Conservation (phyloP, 306 rosid genomes). For the Astragalus membranaceus region DNA sequence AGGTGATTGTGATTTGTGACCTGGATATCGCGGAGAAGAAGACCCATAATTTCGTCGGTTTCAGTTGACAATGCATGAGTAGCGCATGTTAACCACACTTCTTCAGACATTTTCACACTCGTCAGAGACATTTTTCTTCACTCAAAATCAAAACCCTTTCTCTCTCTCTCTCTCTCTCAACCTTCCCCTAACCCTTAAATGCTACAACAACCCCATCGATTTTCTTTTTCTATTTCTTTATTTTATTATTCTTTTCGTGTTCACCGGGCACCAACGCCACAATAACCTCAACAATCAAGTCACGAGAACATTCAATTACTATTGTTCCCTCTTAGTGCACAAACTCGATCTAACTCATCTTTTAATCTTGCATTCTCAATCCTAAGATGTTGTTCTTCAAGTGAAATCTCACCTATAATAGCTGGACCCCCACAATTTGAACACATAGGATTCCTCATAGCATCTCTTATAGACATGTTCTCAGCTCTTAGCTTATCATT, state of each 20-base stretch:
- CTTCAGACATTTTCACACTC: conserved; percentile 84
- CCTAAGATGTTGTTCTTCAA: conserved; percentile 87
- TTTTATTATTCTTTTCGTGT: no score
- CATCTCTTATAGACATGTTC: conserved; percentile 90
- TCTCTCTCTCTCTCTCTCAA: no score
- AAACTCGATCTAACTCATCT: conserved; percentile 88
- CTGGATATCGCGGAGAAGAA: conserved; percentile 92
- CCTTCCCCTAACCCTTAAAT: no score
- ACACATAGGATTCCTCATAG: conserved; percentile 91
- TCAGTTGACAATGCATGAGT: conserved; percentile 97
- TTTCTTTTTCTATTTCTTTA: no score
- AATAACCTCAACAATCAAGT: no score
- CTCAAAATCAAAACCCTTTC: not conserved
- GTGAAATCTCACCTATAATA: conserved; percentile 71
- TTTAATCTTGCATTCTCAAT: conserved; percentile 81
- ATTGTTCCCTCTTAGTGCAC: conserved; percentile 25
- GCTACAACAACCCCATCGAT: no score
- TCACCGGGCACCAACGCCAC: no score
- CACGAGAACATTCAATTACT: no score
- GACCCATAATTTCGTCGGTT: conserved; percentile 99
- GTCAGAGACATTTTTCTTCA: conserved; percentile 60
- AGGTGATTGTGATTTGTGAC: conserved; percentile 14
- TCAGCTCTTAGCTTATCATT: conserved; percentile 91
- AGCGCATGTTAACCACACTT: conserved; percentile 87
- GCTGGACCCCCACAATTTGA: conserved; percentile 91